These are phyloP conservation scores for Antrodiella citrinella DNA, from an alignment of 768 basidiomycete genomes.

Conservation along the genomic window DNA sequence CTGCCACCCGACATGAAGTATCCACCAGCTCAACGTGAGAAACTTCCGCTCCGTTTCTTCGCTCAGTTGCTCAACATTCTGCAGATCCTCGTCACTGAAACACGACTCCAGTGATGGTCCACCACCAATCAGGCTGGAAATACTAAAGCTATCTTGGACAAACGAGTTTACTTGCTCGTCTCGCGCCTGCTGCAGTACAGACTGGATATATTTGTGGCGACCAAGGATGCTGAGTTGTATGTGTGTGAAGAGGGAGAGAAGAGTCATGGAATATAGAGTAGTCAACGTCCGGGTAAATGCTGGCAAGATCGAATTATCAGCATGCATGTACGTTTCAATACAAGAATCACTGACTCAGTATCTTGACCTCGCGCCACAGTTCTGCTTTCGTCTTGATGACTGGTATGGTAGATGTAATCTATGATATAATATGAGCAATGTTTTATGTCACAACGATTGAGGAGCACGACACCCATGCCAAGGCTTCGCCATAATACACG, in stretches of 20 bases:
- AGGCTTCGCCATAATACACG: too few relatives aligned
- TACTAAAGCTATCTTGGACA: constrained; percentile 33
- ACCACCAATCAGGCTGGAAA: constrained; percentile 28
- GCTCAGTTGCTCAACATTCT: constrained; percentile 30
- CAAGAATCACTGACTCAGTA: constrained; percentile 51
- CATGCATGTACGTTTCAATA: too few relatives aligned
- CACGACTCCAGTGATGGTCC: constrained; percentile 11
- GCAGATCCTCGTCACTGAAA: constrained; percentile 20
- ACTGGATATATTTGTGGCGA: constrained; percentile 68
- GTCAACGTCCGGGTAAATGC: constrained; percentile 87
- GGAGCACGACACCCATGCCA: too few relatives aligned
- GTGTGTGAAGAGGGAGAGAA: constrained; percentile 80
- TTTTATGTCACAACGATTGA: neutral
- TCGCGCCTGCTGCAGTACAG: constrained; percentile 51
- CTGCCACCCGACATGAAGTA: constrained; percentile 88
- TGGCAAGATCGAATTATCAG: constrained; percentile 21
- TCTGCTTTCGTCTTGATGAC: constrained; percentile 55
- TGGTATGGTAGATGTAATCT: neutral
- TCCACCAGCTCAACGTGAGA: constrained; percentile 88
- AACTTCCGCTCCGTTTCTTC: constrained; percentile 75
- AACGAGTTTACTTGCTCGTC: constrained; percentile 47
- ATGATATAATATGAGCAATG: neutral
- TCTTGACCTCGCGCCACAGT: constrained; percentile 90
- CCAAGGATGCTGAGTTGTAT: constrained; percentile 84
- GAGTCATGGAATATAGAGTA: constrained; percentile 75